A percentile compares a stretch with the other conserved stretches of the same genome.
Conservation (phyloP, 2,329 filamentous ascomycete genomes). For the Diaporthe destruens region DNA sequence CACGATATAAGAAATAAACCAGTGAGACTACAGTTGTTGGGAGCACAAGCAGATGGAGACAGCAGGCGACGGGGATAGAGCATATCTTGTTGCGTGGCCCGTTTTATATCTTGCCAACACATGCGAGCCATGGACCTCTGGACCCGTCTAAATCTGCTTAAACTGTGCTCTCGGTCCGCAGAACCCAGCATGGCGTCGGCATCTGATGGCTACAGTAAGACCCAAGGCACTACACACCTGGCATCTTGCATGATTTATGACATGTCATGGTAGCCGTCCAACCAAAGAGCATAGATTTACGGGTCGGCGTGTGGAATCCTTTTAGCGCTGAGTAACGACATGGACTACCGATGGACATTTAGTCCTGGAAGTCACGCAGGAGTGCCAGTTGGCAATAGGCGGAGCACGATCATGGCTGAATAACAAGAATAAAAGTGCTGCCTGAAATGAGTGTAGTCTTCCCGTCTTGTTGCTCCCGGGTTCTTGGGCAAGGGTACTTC, state of each 20-base stretch:
- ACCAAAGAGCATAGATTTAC: background rate
- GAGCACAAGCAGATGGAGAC: no score
- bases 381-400: background rate
- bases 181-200: background rate
- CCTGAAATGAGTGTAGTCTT: background rate
- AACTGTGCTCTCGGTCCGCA: background rate
- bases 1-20: background rate
- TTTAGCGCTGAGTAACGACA: slow-evolving; percentile 19
- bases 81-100: background rate
- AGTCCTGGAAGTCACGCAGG: background rate
- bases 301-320: background rate
- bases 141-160: background rate
- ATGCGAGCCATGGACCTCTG: background rate
- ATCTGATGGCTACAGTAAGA: background rate
- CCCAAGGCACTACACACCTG: slow-evolving; percentile 2
- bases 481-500: background rate
- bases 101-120: background rate
- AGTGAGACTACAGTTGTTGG: background rate
- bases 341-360: background rate
- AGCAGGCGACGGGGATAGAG: background rate
- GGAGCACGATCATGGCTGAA: background rate
- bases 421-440: background rate
- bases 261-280: background rate
- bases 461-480: background rate
- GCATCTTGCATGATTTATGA: background rate